These are phyloP conservation scores for Aspergillus ibericus DNA, from an alignment of 2,329 filamentous ascomycete genomes.

Conservation along the genomic window DNA sequence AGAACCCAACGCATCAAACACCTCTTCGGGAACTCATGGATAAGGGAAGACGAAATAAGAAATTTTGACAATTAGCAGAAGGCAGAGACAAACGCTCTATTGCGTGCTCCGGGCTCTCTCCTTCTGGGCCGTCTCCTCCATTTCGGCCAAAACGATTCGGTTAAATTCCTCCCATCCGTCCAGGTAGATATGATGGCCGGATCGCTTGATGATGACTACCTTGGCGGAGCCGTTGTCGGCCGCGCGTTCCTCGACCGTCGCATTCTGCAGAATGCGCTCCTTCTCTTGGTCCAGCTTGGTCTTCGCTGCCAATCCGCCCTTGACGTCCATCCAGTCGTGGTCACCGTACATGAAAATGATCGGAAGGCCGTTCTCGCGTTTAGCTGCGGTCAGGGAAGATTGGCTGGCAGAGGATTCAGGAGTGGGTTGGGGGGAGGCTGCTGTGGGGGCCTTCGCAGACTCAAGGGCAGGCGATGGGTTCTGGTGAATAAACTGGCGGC, in stretches of 20 bases:
- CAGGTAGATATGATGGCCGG: constrained; percentile 71
- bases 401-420: constrained; percentile 38
- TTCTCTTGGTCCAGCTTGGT: constrained; percentile 73
- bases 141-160: constrained; percentile 62
- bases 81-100: background rate
- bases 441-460: constrained; percentile 8
- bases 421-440: constrained; percentile 34
- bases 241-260: constrained; percentile 64
- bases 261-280: constrained; percentile 59
- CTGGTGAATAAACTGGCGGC: constrained; percentile 62
- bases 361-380: constrained; percentile 68
- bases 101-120: constrained; percentile 22
- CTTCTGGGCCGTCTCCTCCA: constrained; percentile 57
- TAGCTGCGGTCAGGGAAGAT: constrained; percentile 20
- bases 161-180: constrained; percentile 73
- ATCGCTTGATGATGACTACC: constrained; percentile 73
- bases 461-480: constrained; percentile 18
- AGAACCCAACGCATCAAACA: background rate
- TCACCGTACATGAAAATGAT: constrained; percentile 96
- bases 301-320: constrained; percentile 76
- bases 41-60: background rate
- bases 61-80: background rate
- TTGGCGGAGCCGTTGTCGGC: constrained; percentile 78
- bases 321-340: constrained; percentile 97
- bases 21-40: background rate